Base-by-base conservation (phyloP, 2,329 filamentous ascomycete genomes). In the Hypoxylon sp. region DNA sequence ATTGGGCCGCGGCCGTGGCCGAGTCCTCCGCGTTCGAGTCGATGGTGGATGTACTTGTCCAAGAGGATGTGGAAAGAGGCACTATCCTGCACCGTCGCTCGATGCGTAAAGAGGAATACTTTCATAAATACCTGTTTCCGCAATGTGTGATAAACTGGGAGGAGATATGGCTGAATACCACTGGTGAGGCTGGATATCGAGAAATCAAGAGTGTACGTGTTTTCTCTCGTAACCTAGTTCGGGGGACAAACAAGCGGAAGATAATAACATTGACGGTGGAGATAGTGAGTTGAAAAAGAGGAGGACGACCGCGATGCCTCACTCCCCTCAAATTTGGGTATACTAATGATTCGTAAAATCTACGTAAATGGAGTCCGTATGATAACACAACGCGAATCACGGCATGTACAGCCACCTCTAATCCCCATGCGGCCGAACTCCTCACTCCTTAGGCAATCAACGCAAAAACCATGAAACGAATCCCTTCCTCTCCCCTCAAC, bases 1-100 rank as follows among this genome's bases (percentile, higher is more conserved):
- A 49, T 13, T 68, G 55, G 62, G 62, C 62, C 1, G 63, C 69
- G 68, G 44, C 51, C 1, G 1, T 68, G 4, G 66, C 67, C 2
- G 10, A 59, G 37, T 15, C 17, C 2, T n/a, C 63, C 22, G 59
- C 46, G 24, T 30, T 70, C 1, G 44, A 51, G 28, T 68, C 65
- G 15, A 68, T 68, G 62, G 37, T 59, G 5, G 62, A 63, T 34
- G 34, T 65, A 15, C 46, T 67, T n/a, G 62, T 57, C 5, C 17
- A 15, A 3, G 58, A 65, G 44, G 62, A 62, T 6, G 52, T 62
- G 17, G 49, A 51, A 15, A 49, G 37, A 46, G 62, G 58, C 22
- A 28, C 19, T 19, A 32, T 52, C 19, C 15, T 58, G 19, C 39
- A n/a, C 37, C 47, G 56, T 49, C 48, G 53, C 30, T 5, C 32